Evolutionary conservation across 768 basidiomycete genomes (phyloP).

Genomic region (Mycena chlorophos): DNA sequence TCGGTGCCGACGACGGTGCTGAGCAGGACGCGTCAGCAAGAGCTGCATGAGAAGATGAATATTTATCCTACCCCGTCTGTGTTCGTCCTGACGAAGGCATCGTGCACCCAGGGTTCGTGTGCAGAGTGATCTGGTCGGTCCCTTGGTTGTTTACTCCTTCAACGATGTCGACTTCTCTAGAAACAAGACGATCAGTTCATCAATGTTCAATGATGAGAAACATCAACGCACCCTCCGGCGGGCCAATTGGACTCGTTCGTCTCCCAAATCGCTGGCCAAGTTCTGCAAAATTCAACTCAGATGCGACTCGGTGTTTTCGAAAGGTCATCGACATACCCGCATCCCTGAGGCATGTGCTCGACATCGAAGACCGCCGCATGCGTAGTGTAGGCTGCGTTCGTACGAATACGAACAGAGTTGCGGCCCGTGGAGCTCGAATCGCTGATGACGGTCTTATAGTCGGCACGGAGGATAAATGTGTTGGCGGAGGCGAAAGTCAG

Average conservation of each 20-base stretch:
- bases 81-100: constrained; percentile 48
- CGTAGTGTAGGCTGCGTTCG: constrained; percentile 53
- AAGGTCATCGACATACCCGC: constrained; percentile 42
- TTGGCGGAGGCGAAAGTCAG: constrained; percentile 56
- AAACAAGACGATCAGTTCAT: neutral
- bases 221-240: constrained; percentile 30
- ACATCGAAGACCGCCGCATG: constrained; percentile 59
- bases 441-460: constrained; percentile 46
- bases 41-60: neutral
- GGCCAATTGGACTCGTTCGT: constrained; percentile 57
- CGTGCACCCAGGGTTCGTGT: constrained; percentile 54
- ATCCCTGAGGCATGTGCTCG: constrained; percentile 62
- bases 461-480: constrained; percentile 57
- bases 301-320: neutral
- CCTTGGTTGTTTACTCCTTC: constrained; percentile 60
- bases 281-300: constrained; percentile 24
- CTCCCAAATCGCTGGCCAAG: constrained; percentile 59
- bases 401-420: constrained; percentile 56
- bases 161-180: constrained; percentile 54
- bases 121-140: constrained; percentile 55
- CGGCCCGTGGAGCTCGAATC: constrained; percentile 50
- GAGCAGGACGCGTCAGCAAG: neutral
- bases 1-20: constrained; percentile 43
- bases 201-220: neutral
- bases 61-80: constrained; percentile 46